Evolutionary conservation across 1,284 basidiomycete species (phyloP).

Genomic region (Ganoderma multipileum): DNA sequence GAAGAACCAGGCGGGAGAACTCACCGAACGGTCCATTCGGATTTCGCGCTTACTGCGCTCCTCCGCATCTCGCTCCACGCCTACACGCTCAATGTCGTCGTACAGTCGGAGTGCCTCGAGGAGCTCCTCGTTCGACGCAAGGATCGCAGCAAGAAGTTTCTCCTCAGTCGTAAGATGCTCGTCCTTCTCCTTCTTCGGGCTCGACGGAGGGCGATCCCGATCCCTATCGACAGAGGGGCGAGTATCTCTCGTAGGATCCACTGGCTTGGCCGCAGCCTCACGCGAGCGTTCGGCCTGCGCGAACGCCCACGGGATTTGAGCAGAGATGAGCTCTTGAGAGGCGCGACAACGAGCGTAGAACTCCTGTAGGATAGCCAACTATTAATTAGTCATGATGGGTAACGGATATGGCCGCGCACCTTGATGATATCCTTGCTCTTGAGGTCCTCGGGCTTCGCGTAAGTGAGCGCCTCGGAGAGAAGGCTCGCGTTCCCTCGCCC

Average conservation of each 20-base stretch:
- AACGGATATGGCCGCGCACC: slow-evolving; percentile 45
- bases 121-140: slow-evolving; percentile 69
- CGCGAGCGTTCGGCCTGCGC: slow-evolving; percentile 71
- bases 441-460: slow-evolving; percentile 71
- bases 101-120: slow-evolving; percentile 54
- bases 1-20: slow-evolving; percentile 24
- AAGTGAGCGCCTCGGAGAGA: slow-evolving; percentile 68
- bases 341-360: slow-evolving; percentile 73
- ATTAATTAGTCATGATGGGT: slow-evolving; percentile 8
- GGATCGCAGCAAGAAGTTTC: slow-evolving; percentile 65
- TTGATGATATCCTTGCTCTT: slow-evolving; percentile 64
- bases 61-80: slow-evolving; percentile 64
- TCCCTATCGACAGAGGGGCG: slow-evolving; percentile 24
- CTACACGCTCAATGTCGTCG: slow-evolving; percentile 74
- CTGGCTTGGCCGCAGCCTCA: slow-evolving; percentile 27
- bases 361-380: slow-evolving; percentile 54
- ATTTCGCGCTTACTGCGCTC: slow-evolving; percentile 66
- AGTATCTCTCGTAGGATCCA: slow-evolving; percentile 30
- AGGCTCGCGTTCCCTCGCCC: slow-evolving; percentile 75
- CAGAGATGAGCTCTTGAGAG: slow-evolving; percentile 76
- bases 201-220: slow-evolving; percentile 25
- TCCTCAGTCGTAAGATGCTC: slow-evolving; percentile 63
- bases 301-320: slow-evolving; percentile 82
- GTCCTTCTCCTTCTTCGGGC: slow-evolving; percentile 38
- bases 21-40: slow-evolving; percentile 61